Conservation (phyloP, 345 rosid species). For the Populus pruinosa region DNA sequence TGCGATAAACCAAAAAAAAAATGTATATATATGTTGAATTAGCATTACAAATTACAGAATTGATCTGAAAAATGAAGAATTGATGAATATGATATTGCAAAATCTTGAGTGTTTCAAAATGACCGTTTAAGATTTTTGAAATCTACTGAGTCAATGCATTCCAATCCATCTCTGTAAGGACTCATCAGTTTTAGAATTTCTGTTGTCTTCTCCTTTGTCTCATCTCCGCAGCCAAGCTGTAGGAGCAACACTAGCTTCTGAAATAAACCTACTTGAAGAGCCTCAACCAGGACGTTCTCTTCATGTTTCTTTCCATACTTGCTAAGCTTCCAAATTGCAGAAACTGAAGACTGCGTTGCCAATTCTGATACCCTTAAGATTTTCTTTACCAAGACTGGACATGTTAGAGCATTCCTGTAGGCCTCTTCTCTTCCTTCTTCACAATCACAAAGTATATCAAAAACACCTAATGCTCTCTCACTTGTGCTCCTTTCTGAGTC, state of each 20-base stretch:
- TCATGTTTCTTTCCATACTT: conserved; percentile 26
- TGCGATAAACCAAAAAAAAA: background rate
- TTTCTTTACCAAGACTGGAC: conserved; percentile 50
- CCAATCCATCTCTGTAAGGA: conserved; percentile 49
- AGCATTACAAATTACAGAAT: background rate
- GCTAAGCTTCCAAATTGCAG: conserved; percentile 41
- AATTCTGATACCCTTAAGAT: conserved; percentile 33
- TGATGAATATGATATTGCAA: background rate
- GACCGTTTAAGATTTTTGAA: conserved; percentile 60
- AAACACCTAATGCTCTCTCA: conserved; percentile 37
- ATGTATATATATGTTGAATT: background rate
- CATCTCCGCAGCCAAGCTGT: conserved; percentile 45
- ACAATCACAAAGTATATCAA: conserved; percentile 33
- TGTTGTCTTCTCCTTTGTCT: conserved; percentile 56
- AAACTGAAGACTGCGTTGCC: conserved; percentile 44
- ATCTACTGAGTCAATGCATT: conserved; percentile 55
- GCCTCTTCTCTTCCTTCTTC: conserved; percentile 40
- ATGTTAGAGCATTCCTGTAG: conserved; percentile 31
- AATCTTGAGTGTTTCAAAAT: conserved; percentile 31
- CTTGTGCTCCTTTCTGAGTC: conserved; percentile 32
- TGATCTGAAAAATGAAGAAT: background rate
- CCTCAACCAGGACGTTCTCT: conserved; percentile 30
- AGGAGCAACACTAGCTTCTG: conserved; percentile 55
- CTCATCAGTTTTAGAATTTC: conserved; percentile 54
- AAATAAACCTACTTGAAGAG: conserved; percentile 53